phyloP scores from a whole-genome alignment of 768 basidiomycete genomes.

The Boletus tomentosulus region DNA sequence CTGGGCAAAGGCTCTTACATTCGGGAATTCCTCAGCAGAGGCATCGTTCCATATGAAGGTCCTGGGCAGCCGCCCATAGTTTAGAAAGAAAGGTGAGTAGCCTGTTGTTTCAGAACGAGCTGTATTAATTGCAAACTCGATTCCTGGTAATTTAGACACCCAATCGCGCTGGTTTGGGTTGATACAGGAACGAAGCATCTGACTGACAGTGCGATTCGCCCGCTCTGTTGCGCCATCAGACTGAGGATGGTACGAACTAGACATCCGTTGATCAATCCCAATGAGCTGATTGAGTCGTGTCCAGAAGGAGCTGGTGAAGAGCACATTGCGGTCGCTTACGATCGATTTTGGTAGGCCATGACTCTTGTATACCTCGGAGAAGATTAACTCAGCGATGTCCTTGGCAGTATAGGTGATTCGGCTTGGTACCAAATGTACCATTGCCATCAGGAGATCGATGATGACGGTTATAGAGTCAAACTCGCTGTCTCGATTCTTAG shows the following conservation, averaged over 20 bases:
- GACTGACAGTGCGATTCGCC: conserved; percentile 4
- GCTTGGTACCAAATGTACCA: conserved; percentile 24
- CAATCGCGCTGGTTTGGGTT: conserved; percentile 12
- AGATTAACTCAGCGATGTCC: conserved; percentile 36
- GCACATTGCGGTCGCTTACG: conserved; percentile 20
- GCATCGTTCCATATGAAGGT: conserved; percentile 18
- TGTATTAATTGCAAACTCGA: conserved; percentile 24
- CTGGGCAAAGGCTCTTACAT: conserved; percentile 27
- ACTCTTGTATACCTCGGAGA: conserved; percentile 31
- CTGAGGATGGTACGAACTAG: conserved; percentile 29
- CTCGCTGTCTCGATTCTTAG: neutral
- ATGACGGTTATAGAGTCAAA: conserved; percentile 28
- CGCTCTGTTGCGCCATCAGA: conserved; percentile 32
- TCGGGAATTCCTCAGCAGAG: conserved; percentile 14
- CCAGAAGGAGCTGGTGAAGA: conserved; percentile 30
- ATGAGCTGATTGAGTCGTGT: neutral
- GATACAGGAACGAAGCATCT: conserved; percentile 9
- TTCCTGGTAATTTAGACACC: neutral
- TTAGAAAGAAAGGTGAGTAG: conserved; percentile 16
- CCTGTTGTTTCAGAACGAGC: conserved; percentile 16
- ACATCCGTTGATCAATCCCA: conserved; percentile 12
- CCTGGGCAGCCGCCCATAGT: conserved; percentile 3
- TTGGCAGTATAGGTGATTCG: conserved; percentile 24
- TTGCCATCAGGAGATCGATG: conserved; percentile 11
- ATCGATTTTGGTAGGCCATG: conserved; percentile 15